Evolutionary conservation across 306 rosid species (phyloP).

Genomic region (Acacia melanoxylon): DNA sequence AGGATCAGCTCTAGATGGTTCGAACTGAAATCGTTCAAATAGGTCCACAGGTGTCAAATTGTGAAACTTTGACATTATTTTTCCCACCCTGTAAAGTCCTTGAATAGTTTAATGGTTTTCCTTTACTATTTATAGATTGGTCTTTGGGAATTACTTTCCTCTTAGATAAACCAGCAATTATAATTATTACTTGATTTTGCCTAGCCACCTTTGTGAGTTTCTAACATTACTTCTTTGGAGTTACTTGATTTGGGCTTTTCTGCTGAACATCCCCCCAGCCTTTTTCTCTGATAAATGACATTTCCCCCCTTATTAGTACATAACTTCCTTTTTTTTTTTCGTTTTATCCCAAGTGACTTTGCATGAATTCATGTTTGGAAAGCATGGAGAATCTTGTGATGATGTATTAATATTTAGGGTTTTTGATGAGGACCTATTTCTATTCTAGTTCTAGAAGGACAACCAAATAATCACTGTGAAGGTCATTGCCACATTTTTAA

Average conservation of each 20-base stretch:
- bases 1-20: conserved; percentile 24
- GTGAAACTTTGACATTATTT: conserved; percentile 7
- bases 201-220: conserved; percentile 10
- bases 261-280: background rate
- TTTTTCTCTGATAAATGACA: background rate
- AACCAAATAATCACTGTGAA: too few relatives aligned
- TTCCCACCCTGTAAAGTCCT: background rate
- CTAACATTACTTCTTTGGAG: background rate
- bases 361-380: conserved; percentile 1
- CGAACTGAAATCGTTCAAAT: conserved; percentile 11
- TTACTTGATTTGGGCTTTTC: conserved; percentile 15
- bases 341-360: conserved; percentile 1
- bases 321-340: background rate
- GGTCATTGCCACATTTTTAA: background rate
- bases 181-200: conserved; percentile 4
- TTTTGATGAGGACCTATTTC: background rate
- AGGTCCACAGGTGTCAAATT: background rate
- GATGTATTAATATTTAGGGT: background rate
- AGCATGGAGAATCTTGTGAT: background rate
- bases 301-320: background rate
- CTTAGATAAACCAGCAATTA: background rate
- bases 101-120: background rate
- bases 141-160: conserved; percentile 7
- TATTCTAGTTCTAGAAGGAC: background rate
- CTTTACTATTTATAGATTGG: conserved; percentile 3